phyloP scores from a whole-genome alignment of 1,284 basidiomycete genomes.

The Golubevia sp. region DNA sequence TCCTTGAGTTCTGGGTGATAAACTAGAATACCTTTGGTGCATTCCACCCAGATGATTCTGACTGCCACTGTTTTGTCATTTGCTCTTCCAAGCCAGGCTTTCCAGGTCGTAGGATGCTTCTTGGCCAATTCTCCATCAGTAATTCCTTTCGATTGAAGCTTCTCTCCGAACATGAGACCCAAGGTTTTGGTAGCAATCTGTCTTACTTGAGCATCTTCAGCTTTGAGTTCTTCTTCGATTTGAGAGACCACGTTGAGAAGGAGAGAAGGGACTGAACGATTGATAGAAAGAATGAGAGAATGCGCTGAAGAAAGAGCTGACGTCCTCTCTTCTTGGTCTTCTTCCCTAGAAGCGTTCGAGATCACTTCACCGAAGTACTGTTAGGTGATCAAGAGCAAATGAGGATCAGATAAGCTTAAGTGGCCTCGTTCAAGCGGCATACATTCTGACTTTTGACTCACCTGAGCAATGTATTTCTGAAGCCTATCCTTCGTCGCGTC shows the following conservation, averaged over 20 bases:
- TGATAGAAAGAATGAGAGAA: conserved; percentile 81
- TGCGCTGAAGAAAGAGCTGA: conserved; percentile 72
- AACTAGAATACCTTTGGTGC: conserved; percentile 69
- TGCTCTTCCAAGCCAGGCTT: conserved; percentile 77
- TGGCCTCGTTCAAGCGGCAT: background rate
- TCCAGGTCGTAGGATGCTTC: conserved; percentile 85
- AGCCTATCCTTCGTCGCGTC: conserved; percentile 81
- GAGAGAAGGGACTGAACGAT: conserved; percentile 77
- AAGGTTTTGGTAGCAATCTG: conserved; percentile 79
- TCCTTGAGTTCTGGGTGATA: conserved; percentile 71
- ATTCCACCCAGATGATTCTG: conserved; percentile 79
- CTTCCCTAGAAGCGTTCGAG: conserved; percentile 62
- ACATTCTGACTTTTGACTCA: conserved; percentile 10
- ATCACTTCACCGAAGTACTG: conserved; percentile 63
- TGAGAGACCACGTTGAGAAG: conserved; percentile 89
- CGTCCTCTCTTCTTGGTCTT: conserved; percentile 36
- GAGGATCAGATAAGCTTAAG: conserved; percentile 59
- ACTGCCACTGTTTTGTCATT: conserved; percentile 77
- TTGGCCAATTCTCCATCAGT: conserved; percentile 70
- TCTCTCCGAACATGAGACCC: conserved; percentile 80
- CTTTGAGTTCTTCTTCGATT: conserved; percentile 84
- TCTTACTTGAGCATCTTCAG: conserved; percentile 76
- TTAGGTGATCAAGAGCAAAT: conserved; percentile 85
- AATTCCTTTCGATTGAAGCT: conserved; percentile 16
- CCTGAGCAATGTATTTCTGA: conserved; percentile 82